Percentiles rank a stretch among this genome's conserved stretches.
These are phyloP conservation scores for Lentinula raphanica DNA, from an alignment of 768 basidiomycete species.

Conservation along the genomic window DNA sequence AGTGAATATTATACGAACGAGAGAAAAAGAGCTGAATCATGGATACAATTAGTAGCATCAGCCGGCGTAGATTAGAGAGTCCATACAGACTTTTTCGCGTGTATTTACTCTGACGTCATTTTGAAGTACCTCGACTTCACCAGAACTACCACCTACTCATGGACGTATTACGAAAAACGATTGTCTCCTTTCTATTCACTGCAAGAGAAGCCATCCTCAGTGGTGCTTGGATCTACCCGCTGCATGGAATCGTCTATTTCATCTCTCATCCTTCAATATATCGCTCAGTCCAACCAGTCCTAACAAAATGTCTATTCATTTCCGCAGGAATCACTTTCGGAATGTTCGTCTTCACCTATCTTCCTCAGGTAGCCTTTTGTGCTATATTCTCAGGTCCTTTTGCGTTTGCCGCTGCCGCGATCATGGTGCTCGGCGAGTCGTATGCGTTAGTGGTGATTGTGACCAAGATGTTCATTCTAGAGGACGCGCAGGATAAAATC, in stretches of 20 bases:
- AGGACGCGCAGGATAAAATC: conserved; percentile 31
- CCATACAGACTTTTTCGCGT: no score
- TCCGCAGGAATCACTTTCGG: conserved; percentile 34
- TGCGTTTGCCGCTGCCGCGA: conserved; percentile 49
- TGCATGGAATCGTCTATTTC: conserved; percentile 32
- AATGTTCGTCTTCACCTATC: conserved; percentile 56
- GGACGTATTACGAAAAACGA: neutral
- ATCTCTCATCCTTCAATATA: conserved; percentile 31
- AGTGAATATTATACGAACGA: no score
- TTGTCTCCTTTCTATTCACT: conserved; percentile 1
- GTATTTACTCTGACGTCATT: neutral
- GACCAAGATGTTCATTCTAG: conserved; percentile 31
- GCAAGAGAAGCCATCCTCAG: conserved; percentile 29
- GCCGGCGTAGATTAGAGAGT: no score
- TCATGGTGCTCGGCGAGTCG: conserved; percentile 39
- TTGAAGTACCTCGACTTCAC: neutral
- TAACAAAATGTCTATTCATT: conserved; percentile 32
- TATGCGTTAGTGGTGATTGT: conserved; percentile 31
- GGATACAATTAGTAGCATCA: no score
- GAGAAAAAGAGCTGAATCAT: no score
- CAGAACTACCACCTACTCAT: neutral
- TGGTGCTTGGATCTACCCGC: conserved; percentile 33
- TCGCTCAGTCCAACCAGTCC: conserved; percentile 28
- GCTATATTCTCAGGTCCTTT: conserved; percentile 61
- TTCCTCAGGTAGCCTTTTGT: conserved; percentile 63